Evolutionary conservation across 1,284 basidiomycete genomes (phyloP), one percentile per base, ranked within the genome.

Genomic region (Sparassis latifolia): DNA sequence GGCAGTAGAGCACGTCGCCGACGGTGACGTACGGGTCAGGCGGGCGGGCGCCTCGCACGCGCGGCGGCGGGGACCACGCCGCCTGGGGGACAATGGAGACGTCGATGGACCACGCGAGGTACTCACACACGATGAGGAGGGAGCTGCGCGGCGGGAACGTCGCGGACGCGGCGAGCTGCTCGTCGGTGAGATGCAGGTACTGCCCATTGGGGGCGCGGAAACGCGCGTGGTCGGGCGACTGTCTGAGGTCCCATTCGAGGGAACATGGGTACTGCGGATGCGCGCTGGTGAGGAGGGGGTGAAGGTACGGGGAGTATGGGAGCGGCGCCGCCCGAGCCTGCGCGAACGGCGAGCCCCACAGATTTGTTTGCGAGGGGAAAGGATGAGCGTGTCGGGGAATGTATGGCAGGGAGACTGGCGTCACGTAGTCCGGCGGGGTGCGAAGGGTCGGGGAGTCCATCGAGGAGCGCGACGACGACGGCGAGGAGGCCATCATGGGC

Each of bases 1-100:
- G 43, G 43, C 51, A 33, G 43, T 51, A 45, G 9, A 55, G 54
- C 30, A 55, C 54, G 43, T 55, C 54, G n/a, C 48, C 43, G 46
- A 55, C 51, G 45, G 53, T 47, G 32, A 55, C 48, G 46, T 44
- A 5, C 37, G 29, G 47, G 20, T 20, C 20, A 37, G 38, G 32
- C 33, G 47, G 28, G 44, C 35, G 40, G 50, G 50, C 10, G 20
- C 20, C 20, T 20, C 20, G 20, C 20, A 20, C 20, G 9, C 7
- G 35, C n/a, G 35, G 35, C 35, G 9, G 9, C n/a, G 35, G 35
- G 7, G 35, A 38, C 42, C 42, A 44, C 42, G 42, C 28, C 6
- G 48, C 41, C n/a, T 28, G 20, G 30, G 43, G 20, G 10, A 27
- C 29, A 4, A 42, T 41, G n/a, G 40, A 33, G 46, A 49, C 39